A percentile compares a stretch with the other conserved stretches of the same genome.
These are phyloP conservation scores for Ustilago curta DNA, from an alignment of 1,284 basidiomycete genomes.

Conservation along the genomic window DNA sequence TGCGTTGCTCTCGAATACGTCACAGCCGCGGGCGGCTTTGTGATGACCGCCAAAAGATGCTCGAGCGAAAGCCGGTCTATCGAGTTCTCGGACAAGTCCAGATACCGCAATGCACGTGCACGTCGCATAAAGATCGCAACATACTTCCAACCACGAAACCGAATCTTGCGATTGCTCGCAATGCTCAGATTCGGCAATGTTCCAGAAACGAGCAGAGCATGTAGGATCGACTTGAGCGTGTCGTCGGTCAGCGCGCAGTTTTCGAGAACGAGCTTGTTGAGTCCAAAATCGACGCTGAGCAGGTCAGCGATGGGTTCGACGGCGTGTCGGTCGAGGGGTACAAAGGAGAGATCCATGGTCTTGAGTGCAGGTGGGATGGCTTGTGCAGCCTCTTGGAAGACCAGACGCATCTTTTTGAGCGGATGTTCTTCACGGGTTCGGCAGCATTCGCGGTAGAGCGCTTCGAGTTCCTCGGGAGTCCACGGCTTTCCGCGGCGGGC, in stretches of 20 bases:
- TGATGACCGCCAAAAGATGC: conserved; percentile 78
- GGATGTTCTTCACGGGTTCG: conserved; percentile 66
- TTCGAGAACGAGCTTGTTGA: conserved; percentile 63
- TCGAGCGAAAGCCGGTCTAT: conserved; percentile 82
- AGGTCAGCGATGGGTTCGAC: conserved; percentile 65
- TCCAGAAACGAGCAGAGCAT: conserved; percentile 86
- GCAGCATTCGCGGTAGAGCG: conserved; percentile 66
- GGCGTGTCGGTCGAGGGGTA: conserved; percentile 55
- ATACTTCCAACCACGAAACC: conserved; percentile 81
- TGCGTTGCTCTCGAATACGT: conserved; percentile 10
- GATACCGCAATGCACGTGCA: conserved; percentile 80
- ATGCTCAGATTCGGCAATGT: conserved; percentile 85
- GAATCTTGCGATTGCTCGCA: conserved; percentile 85
- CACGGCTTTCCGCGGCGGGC: conserved; percentile 47
- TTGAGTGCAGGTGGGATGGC: conserved; percentile 49
- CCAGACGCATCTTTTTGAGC: conserved; percentile 62
- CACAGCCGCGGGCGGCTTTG: conserved; percentile 36
- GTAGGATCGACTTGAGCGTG: conserved; percentile 88
- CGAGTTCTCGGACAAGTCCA: conserved; percentile 88
- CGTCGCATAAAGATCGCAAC: conserved; percentile 83
- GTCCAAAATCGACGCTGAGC: conserved; percentile 65
- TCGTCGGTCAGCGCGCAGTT: conserved; percentile 63
- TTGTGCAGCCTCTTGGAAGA: conserved; percentile 59
- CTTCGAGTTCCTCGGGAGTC: conserved; percentile 62
- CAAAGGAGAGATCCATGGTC: conserved; percentile 60